Base-by-base conservation (phyloP, 208 protist genomes). In the Herpetomonas tarakana region DNA sequence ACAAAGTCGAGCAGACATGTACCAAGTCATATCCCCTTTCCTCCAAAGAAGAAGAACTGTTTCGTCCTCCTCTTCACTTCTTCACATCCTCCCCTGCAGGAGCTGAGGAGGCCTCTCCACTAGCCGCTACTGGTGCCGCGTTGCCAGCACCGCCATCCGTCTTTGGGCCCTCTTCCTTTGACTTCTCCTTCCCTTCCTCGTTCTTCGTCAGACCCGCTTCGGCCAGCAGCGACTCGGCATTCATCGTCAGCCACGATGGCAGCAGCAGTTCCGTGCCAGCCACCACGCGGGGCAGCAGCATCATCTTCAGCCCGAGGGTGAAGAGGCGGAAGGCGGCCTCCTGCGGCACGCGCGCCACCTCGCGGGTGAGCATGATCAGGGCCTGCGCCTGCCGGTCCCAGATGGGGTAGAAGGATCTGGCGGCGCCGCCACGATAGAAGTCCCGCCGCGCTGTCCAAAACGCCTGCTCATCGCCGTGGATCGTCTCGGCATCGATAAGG, bases 311-410 rank as follows among this genome's bases (percentile, higher is more conserved):
- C 7, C 71, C 77, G 14, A 95, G 56, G 16, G 81, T 75, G 52
- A 95, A 88, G 22, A 95, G 63, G 21, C 88, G 83, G 69, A 95
- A 92, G 14, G 88, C 85, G 27, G 87, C 87, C 60, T 90, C 83
- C 68, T 87, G 82, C 26, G 86, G 83, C 4, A 89, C 77, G 25
- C 88, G 83, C n/a, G 78, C 57, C 21, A 90, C 88, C 6, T 81
- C 50, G 22, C 76, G 74, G 7, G 81, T 92, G 41, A 95, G 64
- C 64, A 86, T 71, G 54, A 95, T 76, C 1, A 91, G 74, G 35
- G 76, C 71, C 59, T 95, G 88, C 24, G 88, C 85, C 59, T 83
- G 71, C 0, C 88, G 76, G 47, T 95, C 88, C 86, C 85, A 95
- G 4, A 62, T 74, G 4, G 88, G 85, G 29, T 81, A 81, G 52